A percentile compares a stretch with the other conserved stretches of the same genome.
These are phyloP conservation scores for Cardamine resedifolia DNA, from an alignment of 345 rosid species.

Conservation along the genomic window DNA sequence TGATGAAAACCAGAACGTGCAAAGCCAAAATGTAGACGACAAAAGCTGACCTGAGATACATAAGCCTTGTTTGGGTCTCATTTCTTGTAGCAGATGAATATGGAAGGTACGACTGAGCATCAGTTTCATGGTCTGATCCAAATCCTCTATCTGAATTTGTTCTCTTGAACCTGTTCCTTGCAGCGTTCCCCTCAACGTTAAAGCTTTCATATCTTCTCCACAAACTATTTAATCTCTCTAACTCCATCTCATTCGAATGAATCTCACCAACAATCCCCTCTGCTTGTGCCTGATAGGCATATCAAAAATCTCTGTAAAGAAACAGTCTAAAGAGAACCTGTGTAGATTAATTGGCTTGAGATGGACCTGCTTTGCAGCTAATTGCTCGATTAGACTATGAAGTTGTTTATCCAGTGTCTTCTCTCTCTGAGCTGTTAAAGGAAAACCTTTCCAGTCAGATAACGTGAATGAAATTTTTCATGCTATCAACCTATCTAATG, in stretches of 20 bases:
- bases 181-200: conserved; percentile 52
- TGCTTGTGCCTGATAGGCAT: conserved; percentile 70
- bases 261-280: conserved; percentile 76
- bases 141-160: conserved; percentile 57
- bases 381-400: conserved; percentile 86
- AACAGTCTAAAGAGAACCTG: neutral
- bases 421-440: conserved; percentile 78
- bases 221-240: conserved; percentile 67
- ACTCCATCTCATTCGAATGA: conserved; percentile 69
- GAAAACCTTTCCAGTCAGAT: conserved; percentile 14
- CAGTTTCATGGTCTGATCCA: conserved; percentile 51
- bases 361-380: conserved; percentile 80
- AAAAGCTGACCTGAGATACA: conserved; percentile 82
- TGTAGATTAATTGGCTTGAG: conserved; percentile 9
- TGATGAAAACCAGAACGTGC: conserved; percentile 80
- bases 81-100: conserved; percentile 50
- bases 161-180: conserved; percentile 74
- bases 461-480: neutral
- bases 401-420: conserved; percentile 89
- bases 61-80: conserved; percentile 63
- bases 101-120: conserved; percentile 57
- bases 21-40: conserved; percentile 77
- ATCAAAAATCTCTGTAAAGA: conserved; percentile 4
- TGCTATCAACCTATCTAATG: neutral
- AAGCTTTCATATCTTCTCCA: conserved; percentile 58